phyloP scores from a whole-genome alignment of 352 stramenopile species.

The Phytophthora pluvialis region DNA sequence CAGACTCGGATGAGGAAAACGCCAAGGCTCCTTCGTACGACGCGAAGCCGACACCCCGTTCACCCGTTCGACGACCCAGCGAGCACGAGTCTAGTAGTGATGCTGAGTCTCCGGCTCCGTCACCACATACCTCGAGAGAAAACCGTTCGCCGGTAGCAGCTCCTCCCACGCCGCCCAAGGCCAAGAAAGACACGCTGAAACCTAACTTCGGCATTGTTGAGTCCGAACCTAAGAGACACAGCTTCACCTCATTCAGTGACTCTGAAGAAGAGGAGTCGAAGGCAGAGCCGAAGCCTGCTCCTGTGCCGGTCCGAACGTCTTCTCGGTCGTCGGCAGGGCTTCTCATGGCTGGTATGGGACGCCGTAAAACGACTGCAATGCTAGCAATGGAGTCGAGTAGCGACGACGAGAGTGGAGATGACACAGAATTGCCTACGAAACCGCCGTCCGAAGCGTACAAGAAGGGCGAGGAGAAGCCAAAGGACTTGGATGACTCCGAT shows the following conservation, averaged over 20 bases:
- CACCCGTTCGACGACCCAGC: constrained; percentile 23
- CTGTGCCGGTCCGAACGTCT: constrained; percentile 46
- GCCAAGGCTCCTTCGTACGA: constrained; percentile 26
- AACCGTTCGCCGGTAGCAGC: constrained; percentile 24
- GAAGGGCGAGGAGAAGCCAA: constrained; percentile 38
- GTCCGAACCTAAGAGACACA: constrained; percentile 64
- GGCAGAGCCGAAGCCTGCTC: constrained; percentile 60
- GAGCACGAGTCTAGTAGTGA: constrained; percentile 27
- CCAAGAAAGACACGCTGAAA: constrained; percentile 46
- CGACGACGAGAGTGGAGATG: constrained; percentile 67
- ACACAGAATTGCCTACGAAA: constrained; percentile 63
- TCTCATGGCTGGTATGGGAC: constrained; percentile 64
- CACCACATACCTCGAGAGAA: constrained; percentile 21
- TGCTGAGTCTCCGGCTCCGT: constrained; percentile 15
- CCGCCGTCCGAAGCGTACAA: constrained; percentile 46
- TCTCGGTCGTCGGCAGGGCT: constrained; percentile 51
- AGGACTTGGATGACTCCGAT: constrained; percentile 30
- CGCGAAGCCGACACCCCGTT: constrained; percentile 24
- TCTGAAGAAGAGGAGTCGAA: constrained; percentile 88
- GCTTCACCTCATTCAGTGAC: constrained; percentile 89
- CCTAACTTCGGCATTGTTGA: constrained; percentile 83
- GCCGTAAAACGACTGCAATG: constrained; percentile 72
- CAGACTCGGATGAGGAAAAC: constrained; percentile 32
- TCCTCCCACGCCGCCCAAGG: constrained; percentile 37
- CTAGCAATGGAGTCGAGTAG: constrained; percentile 84